These are phyloP conservation scores for Umbelopsis isabellina DNA, from an alignment of 192 early-diverging fungal species.

Conservation along the genomic window DNA sequence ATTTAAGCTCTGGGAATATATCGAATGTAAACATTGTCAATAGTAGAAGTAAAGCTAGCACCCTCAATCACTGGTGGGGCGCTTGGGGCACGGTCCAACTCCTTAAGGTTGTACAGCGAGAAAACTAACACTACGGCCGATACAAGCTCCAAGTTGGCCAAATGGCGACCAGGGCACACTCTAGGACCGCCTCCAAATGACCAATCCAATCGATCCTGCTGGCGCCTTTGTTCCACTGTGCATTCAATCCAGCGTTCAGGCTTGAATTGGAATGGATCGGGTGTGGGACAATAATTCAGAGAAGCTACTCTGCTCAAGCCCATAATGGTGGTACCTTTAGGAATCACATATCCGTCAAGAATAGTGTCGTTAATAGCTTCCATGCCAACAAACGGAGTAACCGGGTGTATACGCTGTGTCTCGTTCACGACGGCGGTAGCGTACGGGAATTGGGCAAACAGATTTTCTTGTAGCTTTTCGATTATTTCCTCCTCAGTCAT, in stretches of 20 bases:
- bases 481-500: background rate
- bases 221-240: background rate
- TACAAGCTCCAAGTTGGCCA: slow-evolving; percentile 21
- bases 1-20: background rate
- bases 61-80: slow-evolving; percentile 1
- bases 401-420: slow-evolving; percentile 1
- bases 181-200: slow-evolving; percentile 6
- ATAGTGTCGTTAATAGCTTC: slow-evolving; percentile 2
- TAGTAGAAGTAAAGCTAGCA: slow-evolving; percentile 15
- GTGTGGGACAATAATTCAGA: slow-evolving; percentile 13
- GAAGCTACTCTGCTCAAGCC: background rate
- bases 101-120: slow-evolving; percentile 1
- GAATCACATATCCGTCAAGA: slow-evolving; percentile 11
- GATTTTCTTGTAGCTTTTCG: background rate
- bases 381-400: slow-evolving; percentile 1
- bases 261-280: slow-evolving; percentile 19
- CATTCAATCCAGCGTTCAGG: slow-evolving; percentile 22
- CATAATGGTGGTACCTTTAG: background rate
- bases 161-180: slow-evolving; percentile 23
- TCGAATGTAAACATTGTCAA: slow-evolving; percentile 5
- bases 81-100: background rate
- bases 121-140: background rate
- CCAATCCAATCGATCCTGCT: slow-evolving; percentile 9
- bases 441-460: slow-evolving; percentile 8
- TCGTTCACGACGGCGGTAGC: slow-evolving; percentile 6